Conservation (phyloP, 2,329 filamentous ascomycete species). For the Pochonia chlamydosporia region DNA sequence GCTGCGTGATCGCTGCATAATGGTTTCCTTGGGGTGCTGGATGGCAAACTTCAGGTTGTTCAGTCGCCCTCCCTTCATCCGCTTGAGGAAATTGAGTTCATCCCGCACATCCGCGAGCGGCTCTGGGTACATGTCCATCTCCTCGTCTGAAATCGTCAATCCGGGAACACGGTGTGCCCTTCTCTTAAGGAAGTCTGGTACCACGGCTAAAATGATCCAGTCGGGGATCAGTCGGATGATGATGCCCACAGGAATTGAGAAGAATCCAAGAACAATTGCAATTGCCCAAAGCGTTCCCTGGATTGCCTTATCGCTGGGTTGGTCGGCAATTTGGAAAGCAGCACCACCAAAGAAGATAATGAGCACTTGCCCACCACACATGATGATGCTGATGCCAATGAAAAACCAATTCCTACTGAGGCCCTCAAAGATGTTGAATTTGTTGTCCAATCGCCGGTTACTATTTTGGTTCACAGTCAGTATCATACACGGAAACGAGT, state of each 20-base stretch:
- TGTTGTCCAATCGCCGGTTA: slow-evolving; percentile 90
- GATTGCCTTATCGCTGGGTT: slow-evolving; percentile 45
- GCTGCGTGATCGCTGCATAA: slow-evolving; percentile 56
- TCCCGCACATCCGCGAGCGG: slow-evolving; percentile 70
- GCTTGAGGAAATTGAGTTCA: slow-evolving; percentile 75
- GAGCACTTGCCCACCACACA: slow-evolving; percentile 83
- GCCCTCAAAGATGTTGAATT: slow-evolving; percentile 92
- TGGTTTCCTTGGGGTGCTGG: slow-evolving; percentile 65
- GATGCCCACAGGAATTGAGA: slow-evolving; percentile 82
- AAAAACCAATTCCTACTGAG: slow-evolving; percentile 85
- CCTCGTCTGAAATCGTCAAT: slow-evolving; percentile 59
- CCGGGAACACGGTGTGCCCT: slow-evolving; percentile 42
- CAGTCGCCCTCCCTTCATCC: slow-evolving; percentile 73
- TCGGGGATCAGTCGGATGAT: slow-evolving; percentile 81
- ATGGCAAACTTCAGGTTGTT: slow-evolving; percentile 78
- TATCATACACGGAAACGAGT: too few relatives aligned
- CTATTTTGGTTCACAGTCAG: slow-evolving; percentile 28
- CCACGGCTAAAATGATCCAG: slow-evolving; percentile 46
- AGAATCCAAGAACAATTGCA: slow-evolving; percentile 72
- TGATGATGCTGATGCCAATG: slow-evolving; percentile 74
- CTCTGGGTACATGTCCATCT: slow-evolving; percentile 64
- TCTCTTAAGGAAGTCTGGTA: slow-evolving; percentile 49
- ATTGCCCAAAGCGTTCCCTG: slow-evolving; percentile 68
- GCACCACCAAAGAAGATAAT: slow-evolving; percentile 82
- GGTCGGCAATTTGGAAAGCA: slow-evolving; percentile 66